Evolutionary conservation across 2,329 filamentous ascomycete species (phyloP), one percentile per base, ranked within the genome.

Genomic region (Fonsecaea erecta): DNA sequence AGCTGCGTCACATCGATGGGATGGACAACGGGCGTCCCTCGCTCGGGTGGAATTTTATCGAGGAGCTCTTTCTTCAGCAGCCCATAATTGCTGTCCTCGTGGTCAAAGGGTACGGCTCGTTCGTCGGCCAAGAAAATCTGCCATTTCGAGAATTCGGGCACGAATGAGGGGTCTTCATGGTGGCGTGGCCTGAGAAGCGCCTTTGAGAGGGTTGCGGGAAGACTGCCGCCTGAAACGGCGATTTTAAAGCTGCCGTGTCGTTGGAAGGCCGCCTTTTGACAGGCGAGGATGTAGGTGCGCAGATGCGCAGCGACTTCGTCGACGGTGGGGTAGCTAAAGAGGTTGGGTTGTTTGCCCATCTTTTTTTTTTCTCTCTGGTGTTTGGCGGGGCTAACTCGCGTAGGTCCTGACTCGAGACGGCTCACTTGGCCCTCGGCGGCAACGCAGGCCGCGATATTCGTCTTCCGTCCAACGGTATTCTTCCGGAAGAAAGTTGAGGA

Each of bases 51-150:
- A 68, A 98, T 90, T 82, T 96, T 94, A 81, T 93, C 89, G 68
- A 99, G 84, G 57, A 97, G 84, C 80, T 97, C 93, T 54, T 87
- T 82, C 82, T 97, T 95, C 72, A 98, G 81, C 52, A 97, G 87
- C 67, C 83, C 87, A 81, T 97, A 97, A 82, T 98, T 99, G 82
- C 93, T 97, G 82, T 99, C 94, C 71, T 87, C 85, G 80, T 98
- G 90, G 78, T 95, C 89, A 72, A 97, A 88, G 24, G 95, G 91
- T 60, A 98, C 95, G 72, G 92, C 92, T 75, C 95, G 91, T 84
- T 99, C 95, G 77, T 99, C 95, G 75, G 94, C 94, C 79, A 97
- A 98, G 85, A 98, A 99, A 75, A 99, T 92, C 75, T 98, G 91
- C 95, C 95, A 99, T 78, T 91, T 92, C 76, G 85, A 83, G 79